These are phyloP conservation scores for Candida glaebosa DNA, from an alignment of 805 yeast genomes.

Conservation along the genomic window DNA sequence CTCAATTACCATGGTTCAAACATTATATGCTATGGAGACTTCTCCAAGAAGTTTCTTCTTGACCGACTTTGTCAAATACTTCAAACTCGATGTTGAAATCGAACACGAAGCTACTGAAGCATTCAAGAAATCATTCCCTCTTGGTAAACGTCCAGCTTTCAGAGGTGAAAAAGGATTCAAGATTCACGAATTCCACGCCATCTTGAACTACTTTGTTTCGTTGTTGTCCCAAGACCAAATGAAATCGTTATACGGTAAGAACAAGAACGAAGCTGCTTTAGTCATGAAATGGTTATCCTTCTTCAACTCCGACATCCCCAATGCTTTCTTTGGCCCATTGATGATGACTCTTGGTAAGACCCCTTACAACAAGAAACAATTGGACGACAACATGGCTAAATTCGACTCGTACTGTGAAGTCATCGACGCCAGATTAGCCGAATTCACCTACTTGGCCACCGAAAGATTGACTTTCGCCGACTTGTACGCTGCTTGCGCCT, in stretches of 20 bases:
- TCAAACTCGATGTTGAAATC: slow-evolving; percentile 56
- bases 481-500: slow-evolving; percentile 46
- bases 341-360: slow-evolving; percentile 56
- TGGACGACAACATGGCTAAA: slow-evolving; percentile 43
- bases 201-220: slow-evolving; percentile 54
- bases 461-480: slow-evolving; percentile 59
- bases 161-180: slow-evolving; percentile 70
- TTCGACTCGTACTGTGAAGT: slow-evolving; percentile 38
- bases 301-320: slow-evolving; percentile 63
- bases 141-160: slow-evolving; percentile 64
- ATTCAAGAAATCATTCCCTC: slow-evolving; percentile 56
- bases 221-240: slow-evolving; percentile 5
- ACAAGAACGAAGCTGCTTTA: slow-evolving; percentile 57
- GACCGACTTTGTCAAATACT: slow-evolving; percentile 52
- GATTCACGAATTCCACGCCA: slow-evolving; percentile 66
- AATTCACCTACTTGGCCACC: slow-evolving; percentile 67
- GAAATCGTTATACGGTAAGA: slow-evolving; percentile 58
- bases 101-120: slow-evolving; percentile 34
- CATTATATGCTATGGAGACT: slow-evolving; percentile 62
- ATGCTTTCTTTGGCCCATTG: slow-evolving; percentile 60
- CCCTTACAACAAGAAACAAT: slow-evolving; percentile 76
- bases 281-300: slow-evolving; percentile 78
- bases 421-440: slow-evolving; percentile 55
- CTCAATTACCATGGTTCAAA: slow-evolving; percentile 3
- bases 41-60: slow-evolving; percentile 23